A percentile compares a stretch with the other conserved stretches of the same genome.
Conservation (phyloP, 441 rosid genomes). For the Codiaeum variegatum region DNA sequence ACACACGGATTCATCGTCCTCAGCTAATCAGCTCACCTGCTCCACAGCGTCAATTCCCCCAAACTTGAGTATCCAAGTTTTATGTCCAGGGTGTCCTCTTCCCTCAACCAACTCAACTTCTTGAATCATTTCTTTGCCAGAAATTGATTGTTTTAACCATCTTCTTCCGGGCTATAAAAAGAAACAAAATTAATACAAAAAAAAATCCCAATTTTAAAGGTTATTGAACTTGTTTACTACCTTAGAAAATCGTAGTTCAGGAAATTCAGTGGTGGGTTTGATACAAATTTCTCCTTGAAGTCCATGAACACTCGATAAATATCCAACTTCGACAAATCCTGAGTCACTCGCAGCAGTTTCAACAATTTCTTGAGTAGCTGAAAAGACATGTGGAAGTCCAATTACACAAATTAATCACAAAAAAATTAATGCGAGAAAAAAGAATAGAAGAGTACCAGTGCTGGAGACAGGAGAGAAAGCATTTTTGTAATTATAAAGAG, state of each 20-base stretch:
- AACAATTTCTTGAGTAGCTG: constrained; percentile 48
- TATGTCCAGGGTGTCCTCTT: constrained; percentile 65
- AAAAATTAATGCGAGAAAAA: background rate
- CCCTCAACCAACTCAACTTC: constrained; percentile 83
- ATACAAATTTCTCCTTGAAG: constrained; percentile 74
- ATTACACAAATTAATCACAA: background rate
- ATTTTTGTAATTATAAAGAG: constrained; percentile 21
- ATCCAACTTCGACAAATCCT: constrained; percentile 71
- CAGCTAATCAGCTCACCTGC: constrained; percentile 56
- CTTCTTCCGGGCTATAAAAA: constrained; percentile 75
- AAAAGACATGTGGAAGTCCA: constrained; percentile 12
- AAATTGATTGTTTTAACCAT: constrained; percentile 68
- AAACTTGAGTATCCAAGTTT: constrained; percentile 82
- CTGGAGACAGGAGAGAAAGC: constrained; percentile 33
- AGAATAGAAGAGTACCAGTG: constrained; percentile 34
- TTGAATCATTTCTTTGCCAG: constrained; percentile 52
- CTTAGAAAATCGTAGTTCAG: constrained; percentile 70
- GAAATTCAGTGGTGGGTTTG: constrained; percentile 78
- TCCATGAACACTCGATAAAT: constrained; percentile 72
- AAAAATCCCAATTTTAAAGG: background rate
- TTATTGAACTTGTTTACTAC: constrained; percentile 26
- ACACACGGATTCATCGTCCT: background rate
- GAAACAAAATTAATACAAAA: background rate
- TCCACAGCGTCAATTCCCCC: constrained; percentile 65
- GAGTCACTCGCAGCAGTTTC: constrained; percentile 37